Conservation (phyloP, 345 rosid species). For the Syzygium oleosum region DNA sequence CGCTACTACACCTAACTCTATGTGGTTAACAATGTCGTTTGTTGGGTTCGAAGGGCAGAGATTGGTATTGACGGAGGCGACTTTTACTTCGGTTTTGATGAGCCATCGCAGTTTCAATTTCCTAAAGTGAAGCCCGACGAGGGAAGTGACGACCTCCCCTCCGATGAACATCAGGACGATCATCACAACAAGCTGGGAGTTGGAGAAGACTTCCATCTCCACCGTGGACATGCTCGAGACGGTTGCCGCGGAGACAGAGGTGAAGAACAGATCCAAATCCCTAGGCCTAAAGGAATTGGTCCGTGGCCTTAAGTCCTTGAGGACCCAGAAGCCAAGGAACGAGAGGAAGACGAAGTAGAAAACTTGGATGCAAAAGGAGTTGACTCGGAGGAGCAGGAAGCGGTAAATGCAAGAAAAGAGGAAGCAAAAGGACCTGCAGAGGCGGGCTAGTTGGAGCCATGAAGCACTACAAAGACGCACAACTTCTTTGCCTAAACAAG, state of each 20-base stretch:
- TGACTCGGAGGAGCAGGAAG: conserved; percentile 3
- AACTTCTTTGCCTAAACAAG: background rate
- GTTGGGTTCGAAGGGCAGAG: background rate
- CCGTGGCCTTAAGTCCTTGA: conserved; percentile 20
- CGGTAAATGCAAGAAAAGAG: conserved; percentile 1
- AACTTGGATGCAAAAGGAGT: conserved; percentile 27
- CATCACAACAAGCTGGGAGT: conserved; percentile 43
- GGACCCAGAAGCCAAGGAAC: conserved; percentile 19
- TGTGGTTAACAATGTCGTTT: background rate
- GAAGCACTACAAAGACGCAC: background rate
- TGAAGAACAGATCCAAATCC: conserved; percentile 4
- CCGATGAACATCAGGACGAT: conserved; percentile 51
- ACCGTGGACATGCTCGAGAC: conserved; percentile 12
- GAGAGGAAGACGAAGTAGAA: conserved; percentile 29
- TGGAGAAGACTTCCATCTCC: conserved; percentile 42
- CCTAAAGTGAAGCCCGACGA: background rate
- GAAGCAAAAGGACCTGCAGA: background rate
- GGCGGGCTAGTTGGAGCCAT: background rate
- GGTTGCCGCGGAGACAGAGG: conserved; percentile 3
- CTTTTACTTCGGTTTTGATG: background rate
- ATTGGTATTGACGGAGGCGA: background rate
- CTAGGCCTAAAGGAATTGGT: conserved; percentile 16
- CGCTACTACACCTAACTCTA: background rate
- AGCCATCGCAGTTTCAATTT: background rate
- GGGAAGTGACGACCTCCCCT: conserved; percentile 13